A percentile compares a stretch with the other conserved stretches of the same genome.
Conservation (phyloP, 2,329 filamentous ascomycete species). For the Daldinia sp. region DNA sequence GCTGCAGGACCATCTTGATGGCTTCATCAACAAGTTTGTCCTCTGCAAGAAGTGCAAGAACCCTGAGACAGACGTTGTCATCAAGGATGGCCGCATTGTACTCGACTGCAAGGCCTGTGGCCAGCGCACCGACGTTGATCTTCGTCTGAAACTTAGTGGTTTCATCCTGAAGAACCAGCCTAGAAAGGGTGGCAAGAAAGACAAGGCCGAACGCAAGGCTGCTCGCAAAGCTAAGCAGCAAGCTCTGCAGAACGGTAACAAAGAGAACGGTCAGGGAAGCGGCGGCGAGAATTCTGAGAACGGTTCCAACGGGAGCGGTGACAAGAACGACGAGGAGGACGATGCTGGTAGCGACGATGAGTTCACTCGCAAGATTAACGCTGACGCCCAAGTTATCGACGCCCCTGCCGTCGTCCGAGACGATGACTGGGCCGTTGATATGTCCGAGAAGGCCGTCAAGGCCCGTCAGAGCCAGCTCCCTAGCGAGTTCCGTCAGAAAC, state of each 20-base stretch:
- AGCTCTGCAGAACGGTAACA: constrained; percentile 65
- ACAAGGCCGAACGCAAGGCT: constrained; percentile 89
- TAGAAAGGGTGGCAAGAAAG: constrained; percentile 92
- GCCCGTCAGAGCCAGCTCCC: constrained; percentile 92
- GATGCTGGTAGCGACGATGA: constrained; percentile 90
- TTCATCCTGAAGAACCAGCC: constrained; percentile 97
- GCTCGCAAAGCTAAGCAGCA: constrained; percentile 88
- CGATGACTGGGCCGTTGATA: constrained; percentile 94
- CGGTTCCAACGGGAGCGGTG: constrained; percentile 61
- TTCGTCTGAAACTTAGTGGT: constrained; percentile 92
- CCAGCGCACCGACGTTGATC: constrained; percentile 88
- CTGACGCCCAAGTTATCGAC: constrained; percentile 58
- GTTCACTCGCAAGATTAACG: constrained; percentile 83
- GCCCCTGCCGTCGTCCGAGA: constrained; percentile 75
- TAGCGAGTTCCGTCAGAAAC: constrained; percentile 91
- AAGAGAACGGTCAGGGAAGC: constrained; percentile 62
- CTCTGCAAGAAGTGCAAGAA: constrained; percentile 99
- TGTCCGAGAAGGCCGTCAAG: constrained; percentile 93
- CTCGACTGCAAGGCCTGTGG: constrained; percentile 99
- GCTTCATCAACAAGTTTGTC: constrained; percentile 98
- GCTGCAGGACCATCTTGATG: constrained; percentile 97
- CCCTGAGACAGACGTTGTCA: constrained; percentile 93
- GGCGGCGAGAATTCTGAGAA: constrained; percentile 72
- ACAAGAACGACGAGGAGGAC: constrained; percentile 60
- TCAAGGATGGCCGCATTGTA: constrained; percentile 91